These are phyloP conservation scores for Boletus chippewaensis DNA, from an alignment of 1,284 basidiomycete species.

Conservation along the genomic window DNA sequence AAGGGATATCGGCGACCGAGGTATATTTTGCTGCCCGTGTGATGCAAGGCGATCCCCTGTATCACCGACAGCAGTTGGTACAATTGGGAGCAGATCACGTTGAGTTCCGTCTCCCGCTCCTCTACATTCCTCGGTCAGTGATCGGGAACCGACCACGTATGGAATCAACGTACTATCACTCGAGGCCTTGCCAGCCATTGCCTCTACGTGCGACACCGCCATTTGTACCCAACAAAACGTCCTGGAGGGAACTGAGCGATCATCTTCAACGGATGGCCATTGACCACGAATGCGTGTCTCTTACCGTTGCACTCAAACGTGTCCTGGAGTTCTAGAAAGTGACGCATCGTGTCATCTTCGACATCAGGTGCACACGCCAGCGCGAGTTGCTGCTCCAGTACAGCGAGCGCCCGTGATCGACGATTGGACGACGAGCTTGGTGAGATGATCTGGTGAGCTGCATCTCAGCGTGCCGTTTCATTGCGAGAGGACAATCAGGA, in stretches of 20 bases:
- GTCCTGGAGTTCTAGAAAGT: conserved; percentile 62
- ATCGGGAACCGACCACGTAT: neutral
- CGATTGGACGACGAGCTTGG: conserved; percentile 45
- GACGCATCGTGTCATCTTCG: conserved; percentile 39
- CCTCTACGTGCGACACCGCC: conserved; percentile 39
- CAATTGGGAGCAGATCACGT: conserved; percentile 44
- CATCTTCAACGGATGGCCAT: conserved; percentile 2
- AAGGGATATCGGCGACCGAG: conserved; percentile 64
- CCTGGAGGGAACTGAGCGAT: conserved; percentile 50
- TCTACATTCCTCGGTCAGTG: conserved; percentile 27
- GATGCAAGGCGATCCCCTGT: conserved; percentile 75
- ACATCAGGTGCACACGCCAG: conserved; percentile 42
- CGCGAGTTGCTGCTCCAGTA: conserved; percentile 56
- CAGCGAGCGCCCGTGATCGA: conserved; percentile 47
- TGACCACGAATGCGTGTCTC: conserved; percentile 22
- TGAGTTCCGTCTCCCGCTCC: conserved; percentile 40
- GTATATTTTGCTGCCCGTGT: conserved; percentile 59
- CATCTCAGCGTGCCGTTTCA: conserved; percentile 10
- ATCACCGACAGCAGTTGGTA: conserved; percentile 58
- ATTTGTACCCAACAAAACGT: conserved; percentile 49
- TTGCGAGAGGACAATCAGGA: neutral
- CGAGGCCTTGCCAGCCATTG: conserved; percentile 34
- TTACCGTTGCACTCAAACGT: conserved; percentile 72
- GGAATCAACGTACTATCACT: conserved; percentile 33
- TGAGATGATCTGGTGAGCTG: conserved; percentile 48